Base-by-base conservation (phyloP, 768 basidiomycete genomes). In the Kwoniella shandongensis region DNA sequence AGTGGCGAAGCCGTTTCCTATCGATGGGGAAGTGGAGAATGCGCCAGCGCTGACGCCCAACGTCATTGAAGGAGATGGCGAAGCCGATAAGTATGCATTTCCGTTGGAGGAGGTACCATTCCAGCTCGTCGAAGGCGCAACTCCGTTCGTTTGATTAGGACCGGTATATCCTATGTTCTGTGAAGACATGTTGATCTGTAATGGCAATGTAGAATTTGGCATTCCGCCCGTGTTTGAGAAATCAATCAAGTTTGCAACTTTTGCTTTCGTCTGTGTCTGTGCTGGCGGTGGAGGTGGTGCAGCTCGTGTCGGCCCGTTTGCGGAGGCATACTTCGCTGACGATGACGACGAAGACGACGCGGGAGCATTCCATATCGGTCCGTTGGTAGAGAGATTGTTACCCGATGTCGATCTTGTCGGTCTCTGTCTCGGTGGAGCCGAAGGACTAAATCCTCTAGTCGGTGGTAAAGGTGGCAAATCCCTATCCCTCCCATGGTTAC, bases 391-490 rank as follows among this genome's bases (percentile, higher is more conserved):
- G 6, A 59, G 29, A 41, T 40, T 59, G 17, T 36, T 26, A 18
- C 45, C 41, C 8, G 26, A 26, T 2, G 42, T 17, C 35, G 56
- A 35, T 26, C 50, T 18, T 11, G 45, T 18, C 7, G 59, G 51
- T 40, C 62, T 47, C 2, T 51, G 51, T 50, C 65, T 35, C 18
- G 60, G 40, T 36, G 45, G 50, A 11, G 32, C 45, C 22, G 49
- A 13, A 13, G 30, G 15, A 2, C 44, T 30, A 6, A 12, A 30
- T n/a, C 27, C 25, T 4, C n/a, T 23, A 23, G 25, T 30, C 15
- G 36, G 38, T 12, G 70, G 70, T 35, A 72, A 35, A 50, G 63
- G 54, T 10, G 70, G 70, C 25, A 72, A 42, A 42, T 72, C 70
- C 44, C 67, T 58, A 13, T 72, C 67, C 39, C 25, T 45, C 22